Evolutionary conservation across 2,329 filamentous ascomycete genomes (phyloP).

Genomic region (Claviceps capensis): DNA sequence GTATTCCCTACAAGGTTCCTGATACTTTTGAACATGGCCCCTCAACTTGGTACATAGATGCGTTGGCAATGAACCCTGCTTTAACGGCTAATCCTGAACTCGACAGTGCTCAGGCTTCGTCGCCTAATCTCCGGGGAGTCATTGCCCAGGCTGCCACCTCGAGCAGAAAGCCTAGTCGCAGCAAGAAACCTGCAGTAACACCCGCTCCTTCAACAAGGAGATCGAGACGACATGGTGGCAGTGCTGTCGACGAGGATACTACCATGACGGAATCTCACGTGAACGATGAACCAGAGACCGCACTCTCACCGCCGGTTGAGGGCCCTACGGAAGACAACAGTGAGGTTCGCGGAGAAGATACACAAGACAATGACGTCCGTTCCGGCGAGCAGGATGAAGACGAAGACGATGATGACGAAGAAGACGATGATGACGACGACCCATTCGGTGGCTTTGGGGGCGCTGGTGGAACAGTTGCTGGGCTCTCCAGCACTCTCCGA

Average conservation of each 20-base stretch:
- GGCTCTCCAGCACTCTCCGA: conserved; percentile 67
- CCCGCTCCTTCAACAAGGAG: conserved; percentile 28
- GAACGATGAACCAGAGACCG: conserved; percentile 26
- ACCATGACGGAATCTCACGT: conserved; percentile 59
- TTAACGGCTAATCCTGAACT: conserved; percentile 1
- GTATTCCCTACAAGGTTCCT: no score
- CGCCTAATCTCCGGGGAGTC: conserved; percentile 47
- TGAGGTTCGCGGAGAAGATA: conserved; percentile 18
- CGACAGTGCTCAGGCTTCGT: conserved; percentile 26
- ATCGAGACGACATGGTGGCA: conserved; percentile 39
- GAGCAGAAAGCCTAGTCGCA: conserved; percentile 58
- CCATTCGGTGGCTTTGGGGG: conserved; percentile 56
- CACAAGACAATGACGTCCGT: conserved; percentile 20
- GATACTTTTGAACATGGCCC: neutral
- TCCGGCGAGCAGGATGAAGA: conserved; percentile 22
- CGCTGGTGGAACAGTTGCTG: conserved; percentile 45
- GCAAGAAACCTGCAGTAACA: conserved; percentile 47
- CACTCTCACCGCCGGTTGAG: conserved; percentile 25
- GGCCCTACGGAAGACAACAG: conserved; percentile 25
- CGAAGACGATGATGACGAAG: conserved; percentile 40
- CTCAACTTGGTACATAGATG: neutral
- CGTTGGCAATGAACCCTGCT: neutral
- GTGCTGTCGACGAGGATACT: conserved; percentile 47
- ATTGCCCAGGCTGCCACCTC: conserved; percentile 47
- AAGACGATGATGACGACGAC: conserved; percentile 55